Evolutionary conservation across 208 protist genomes (phyloP), one percentile per base, ranked within the genome.

Genomic region (Crithidia acanthocephali): DNA sequence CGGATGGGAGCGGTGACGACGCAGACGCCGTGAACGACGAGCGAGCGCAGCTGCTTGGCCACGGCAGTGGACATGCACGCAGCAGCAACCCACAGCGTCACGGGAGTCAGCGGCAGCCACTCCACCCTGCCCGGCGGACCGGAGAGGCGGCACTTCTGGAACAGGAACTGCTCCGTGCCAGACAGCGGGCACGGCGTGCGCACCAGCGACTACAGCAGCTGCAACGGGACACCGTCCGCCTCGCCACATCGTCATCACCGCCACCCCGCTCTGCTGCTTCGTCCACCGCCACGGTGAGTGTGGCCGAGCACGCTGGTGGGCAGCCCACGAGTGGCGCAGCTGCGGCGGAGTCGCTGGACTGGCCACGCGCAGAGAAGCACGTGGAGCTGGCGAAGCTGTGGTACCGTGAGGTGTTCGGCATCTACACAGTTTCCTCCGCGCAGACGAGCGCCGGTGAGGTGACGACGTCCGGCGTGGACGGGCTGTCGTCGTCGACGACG

Each of bases 351-450:
- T 35, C 42, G n/a, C 30, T 47, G n/a, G 72, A 72, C 11, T 72
- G 62, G 66, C 52, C 52, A 20, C 50, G 59, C 5, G 83, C 76
- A 2, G 68, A 70, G 47, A 60, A 60, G 23, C 84, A 90, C 52
- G 72, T 86, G 1, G 84, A 86, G 71, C 67, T 68, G 28, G 81
- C 81, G 3, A 75, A 57, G 47, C 47, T 13, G 51, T 90, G 85
- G 85, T 90, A 90, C 47, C 64, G 85, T 13, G 81, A 83, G 23
- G 61, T 71, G 32, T 85, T 90, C 25, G 56, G 75, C 69, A 81
- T 85, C 20, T 48, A 45, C 30, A 74, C 84, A 0, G 72, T 85
- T 1, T 72, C 69, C 2, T 75, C 76, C 11, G 2, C 28, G 8
- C 28, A 25, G 11, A 61, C 28, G n/a, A 44, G 58, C 0, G 51